These are phyloP conservation scores for Syncephalastrum racemosum DNA, from an alignment of 371 early-diverging fungal species.

Conservation along the genomic window DNA sequence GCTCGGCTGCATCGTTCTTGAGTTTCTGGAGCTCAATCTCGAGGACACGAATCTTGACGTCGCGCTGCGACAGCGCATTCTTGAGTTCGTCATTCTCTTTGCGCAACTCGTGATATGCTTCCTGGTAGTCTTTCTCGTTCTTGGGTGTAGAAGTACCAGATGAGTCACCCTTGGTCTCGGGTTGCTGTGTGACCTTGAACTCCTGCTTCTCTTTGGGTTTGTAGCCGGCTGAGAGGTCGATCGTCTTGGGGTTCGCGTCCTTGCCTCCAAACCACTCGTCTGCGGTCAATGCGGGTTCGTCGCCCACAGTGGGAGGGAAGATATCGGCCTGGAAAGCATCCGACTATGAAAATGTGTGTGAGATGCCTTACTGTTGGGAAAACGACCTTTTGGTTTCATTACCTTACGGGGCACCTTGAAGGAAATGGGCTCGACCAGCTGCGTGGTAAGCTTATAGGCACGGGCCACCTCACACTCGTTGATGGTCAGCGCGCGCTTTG, in stretches of 20 bases:
- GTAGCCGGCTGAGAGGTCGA: conserved; percentile 85
- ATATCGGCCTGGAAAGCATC: conserved; percentile 97
- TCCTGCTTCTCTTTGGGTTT: conserved; percentile 71
- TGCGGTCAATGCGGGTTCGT: conserved; percentile 83
- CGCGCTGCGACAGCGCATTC: conserved; percentile 69
- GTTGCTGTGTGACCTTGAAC: conserved; percentile 65
- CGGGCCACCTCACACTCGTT: conserved; percentile 89
- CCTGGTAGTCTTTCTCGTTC: conserved; percentile 75
- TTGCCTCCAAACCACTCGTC: conserved; percentile 92
- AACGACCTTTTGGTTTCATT: conserved; percentile 9
- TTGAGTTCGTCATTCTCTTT: conserved; percentile 88
- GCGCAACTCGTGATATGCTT: conserved; percentile 69
- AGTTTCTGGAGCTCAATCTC: conserved; percentile 70
- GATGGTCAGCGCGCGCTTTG: conserved; percentile 90
- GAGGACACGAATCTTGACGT: conserved; percentile 80
- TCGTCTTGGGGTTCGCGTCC: conserved; percentile 72
- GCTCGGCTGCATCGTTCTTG: conserved; percentile 36
- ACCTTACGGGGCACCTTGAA: conserved; percentile 97
- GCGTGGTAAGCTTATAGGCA: conserved; percentile 88
- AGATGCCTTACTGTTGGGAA: background rate
- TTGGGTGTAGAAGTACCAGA: conserved; percentile 19
- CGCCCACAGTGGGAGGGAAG: conserved; percentile 86
- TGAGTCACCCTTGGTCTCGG: conserved; percentile 38
- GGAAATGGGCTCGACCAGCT: conserved; percentile 91
- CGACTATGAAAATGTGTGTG: conserved; percentile 51